phyloP scores from a whole-genome alignment of 495 filamentous ascomycete species.

The Penicillium chermesinum region DNA sequence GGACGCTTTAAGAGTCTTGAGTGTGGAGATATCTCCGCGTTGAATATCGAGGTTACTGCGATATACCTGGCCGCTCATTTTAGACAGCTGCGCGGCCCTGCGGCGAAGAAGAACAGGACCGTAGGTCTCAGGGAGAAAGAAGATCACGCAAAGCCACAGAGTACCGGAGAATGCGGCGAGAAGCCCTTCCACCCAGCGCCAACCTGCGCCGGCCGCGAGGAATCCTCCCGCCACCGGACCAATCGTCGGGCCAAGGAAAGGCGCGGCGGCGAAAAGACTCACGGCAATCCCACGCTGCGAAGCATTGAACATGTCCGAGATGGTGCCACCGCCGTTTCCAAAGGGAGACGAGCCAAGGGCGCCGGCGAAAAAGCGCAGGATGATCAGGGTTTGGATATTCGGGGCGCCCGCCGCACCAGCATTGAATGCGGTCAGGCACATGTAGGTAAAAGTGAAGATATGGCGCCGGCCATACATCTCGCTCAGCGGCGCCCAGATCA shows the following conservation, averaged over 20 bases:
- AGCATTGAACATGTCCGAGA: conserved; percentile 62
- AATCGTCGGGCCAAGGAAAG: conserved; percentile 47
- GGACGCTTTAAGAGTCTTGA: conserved; percentile 29
- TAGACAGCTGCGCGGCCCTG: conserved; percentile 44
- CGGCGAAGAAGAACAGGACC: conserved; percentile 47
- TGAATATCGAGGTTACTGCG: conserved; percentile 35
- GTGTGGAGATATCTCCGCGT: conserved; percentile 22
- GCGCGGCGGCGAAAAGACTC: conserved; percentile 55
- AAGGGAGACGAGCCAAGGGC: conserved; percentile 65
- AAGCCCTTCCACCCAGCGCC: conserved; percentile 60
- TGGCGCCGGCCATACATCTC: conserved; percentile 60
- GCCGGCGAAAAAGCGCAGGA: conserved; percentile 69
- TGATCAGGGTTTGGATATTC: conserved; percentile 57
- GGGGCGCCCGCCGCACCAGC: conserved; percentile 54
- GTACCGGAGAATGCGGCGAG: conserved; percentile 38
- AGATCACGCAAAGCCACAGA: conserved; percentile 43
- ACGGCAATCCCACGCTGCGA: conserved; percentile 56
- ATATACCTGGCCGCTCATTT: conserved; percentile 49
- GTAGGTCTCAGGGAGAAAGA: conserved; percentile 53
- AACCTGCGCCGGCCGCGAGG: conserved; percentile 48
- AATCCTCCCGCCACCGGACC: conserved; percentile 54
- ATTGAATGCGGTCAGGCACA: conserved; percentile 58
- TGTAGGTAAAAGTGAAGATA: conserved; percentile 59
- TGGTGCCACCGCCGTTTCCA: conserved; percentile 65
- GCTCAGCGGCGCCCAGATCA: conserved; percentile 57